Evolutionary conservation across 495 filamentous ascomycete species (phyloP).

Genomic region (Lasiosphaeria miniovina): DNA sequence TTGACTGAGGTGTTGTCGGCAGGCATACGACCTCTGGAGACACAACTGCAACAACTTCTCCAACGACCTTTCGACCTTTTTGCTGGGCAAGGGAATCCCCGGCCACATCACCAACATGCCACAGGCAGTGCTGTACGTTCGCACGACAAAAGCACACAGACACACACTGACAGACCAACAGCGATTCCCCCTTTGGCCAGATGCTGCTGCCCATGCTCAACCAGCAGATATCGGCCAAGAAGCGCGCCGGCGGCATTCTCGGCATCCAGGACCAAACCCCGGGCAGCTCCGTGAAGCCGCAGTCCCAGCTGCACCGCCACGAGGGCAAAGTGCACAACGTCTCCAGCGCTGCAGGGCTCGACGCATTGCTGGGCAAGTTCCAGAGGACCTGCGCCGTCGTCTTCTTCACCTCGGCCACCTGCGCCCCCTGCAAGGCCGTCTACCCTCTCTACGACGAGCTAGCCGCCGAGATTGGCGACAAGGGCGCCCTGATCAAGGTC

Average conservation of each 20-base stretch:
- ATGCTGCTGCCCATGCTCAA: constrained; percentile 85
- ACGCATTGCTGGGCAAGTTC: constrained; percentile 56
- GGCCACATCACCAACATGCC: constrained; percentile 85
- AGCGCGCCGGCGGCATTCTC: constrained; percentile 48
- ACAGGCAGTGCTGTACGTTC: constrained; percentile 64
- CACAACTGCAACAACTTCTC: constrained; percentile 99
- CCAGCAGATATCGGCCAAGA: constrained; percentile 65
- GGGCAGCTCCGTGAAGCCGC: constrained; percentile 32
- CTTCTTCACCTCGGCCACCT: constrained; percentile 90
- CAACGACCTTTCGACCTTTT: constrained; percentile 86
- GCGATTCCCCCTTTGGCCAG: constrained; percentile 81
- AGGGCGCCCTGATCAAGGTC: constrained; percentile 75
- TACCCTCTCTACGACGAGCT: constrained; percentile 83
- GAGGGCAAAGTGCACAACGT: constrained; percentile 34
- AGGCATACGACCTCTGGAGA: constrained; percentile 79
- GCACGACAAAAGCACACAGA: background rate
- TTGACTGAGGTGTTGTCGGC: background rate
- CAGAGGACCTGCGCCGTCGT: constrained; percentile 70
- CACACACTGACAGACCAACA: constrained; percentile 11
- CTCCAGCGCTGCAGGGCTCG: constrained; percentile 52
- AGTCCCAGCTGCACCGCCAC: constrained; percentile 28
- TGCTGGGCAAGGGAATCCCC: constrained; percentile 87
- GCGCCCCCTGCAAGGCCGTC: constrained; percentile 77
- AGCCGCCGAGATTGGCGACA: constrained; percentile 68
- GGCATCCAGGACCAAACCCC: constrained; percentile 43